Conservation (phyloP, 768 basidiomycete species). For the Suillus plorans region DNA sequence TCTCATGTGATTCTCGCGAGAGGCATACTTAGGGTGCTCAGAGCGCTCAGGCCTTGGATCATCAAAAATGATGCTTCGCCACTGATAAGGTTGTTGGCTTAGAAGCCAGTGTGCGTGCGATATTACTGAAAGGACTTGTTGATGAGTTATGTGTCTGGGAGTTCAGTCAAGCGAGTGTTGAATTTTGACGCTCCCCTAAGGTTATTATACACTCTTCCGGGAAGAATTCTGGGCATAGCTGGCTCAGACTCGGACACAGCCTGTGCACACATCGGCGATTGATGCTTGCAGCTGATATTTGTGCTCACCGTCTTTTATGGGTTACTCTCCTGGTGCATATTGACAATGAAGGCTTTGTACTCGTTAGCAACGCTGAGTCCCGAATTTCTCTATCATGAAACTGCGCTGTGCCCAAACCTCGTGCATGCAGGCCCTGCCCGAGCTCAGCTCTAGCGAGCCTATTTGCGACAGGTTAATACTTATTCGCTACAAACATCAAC, state of each 20-base stretch:
- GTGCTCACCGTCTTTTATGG: not conserved
- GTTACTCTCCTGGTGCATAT: not conserved
- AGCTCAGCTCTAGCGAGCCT: not conserved
- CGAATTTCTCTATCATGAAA: not conserved
- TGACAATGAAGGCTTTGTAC: not conserved
- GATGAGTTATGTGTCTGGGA: not conserved
- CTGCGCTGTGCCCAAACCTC: not conserved
- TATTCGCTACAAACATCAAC: not conserved
- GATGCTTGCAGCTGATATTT: not conserved
- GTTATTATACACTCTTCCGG: not conserved
- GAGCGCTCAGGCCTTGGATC: constrained; percentile 8
- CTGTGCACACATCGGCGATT: not conserved
- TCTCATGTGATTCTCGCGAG: no score
- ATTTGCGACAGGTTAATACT: not conserved
- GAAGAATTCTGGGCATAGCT: not conserved
- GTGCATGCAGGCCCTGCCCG: not conserved
- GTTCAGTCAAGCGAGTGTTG: not conserved
- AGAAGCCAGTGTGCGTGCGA: not conserved
- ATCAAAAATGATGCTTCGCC: constrained; percentile 16
- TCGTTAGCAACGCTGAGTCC: not conserved
- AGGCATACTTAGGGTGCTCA: constrained; percentile 6
- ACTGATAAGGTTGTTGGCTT: constrained; percentile 13
- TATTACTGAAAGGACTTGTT: not conserved
- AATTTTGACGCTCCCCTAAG: not conserved
- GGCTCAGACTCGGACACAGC: not conserved